Evolutionary conservation across 2,329 filamentous ascomycete genomes (phyloP).

Genomic region (Lomentospora prolificans): DNA sequence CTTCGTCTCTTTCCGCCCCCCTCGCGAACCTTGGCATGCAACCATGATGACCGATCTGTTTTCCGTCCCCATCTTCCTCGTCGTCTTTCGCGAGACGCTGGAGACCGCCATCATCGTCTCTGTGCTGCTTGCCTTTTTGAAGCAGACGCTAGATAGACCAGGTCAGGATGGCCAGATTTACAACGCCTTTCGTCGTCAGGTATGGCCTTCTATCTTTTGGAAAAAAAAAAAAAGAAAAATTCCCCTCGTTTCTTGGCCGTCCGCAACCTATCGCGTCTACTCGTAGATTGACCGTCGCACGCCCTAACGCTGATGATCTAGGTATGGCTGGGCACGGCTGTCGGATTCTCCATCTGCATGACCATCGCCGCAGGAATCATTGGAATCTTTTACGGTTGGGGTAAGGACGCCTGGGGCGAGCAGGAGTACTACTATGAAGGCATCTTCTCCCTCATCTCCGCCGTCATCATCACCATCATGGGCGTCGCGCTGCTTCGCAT

Average conservation of each 20-base stretch:
- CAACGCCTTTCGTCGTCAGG: background rate
- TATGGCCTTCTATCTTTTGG: background rate
- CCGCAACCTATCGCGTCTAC: slow-evolving; percentile 31
- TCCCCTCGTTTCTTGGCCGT: background rate
- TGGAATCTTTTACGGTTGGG: slow-evolving; percentile 61
- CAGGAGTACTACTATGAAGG: slow-evolving; percentile 68
- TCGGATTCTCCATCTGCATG: slow-evolving; percentile 56
- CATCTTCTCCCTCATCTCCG: slow-evolving; percentile 57
- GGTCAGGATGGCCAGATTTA: background rate
- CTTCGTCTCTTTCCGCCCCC: too few species aligned
- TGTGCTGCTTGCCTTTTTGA: slow-evolving; percentile 73
- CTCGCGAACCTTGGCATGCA: too few species aligned
- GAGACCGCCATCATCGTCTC: slow-evolving; percentile 81
- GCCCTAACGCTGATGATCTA: slow-evolving; percentile 26
- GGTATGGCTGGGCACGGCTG: slow-evolving; percentile 58
- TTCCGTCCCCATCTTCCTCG: slow-evolving; percentile 76
- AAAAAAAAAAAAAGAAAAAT: too few species aligned
- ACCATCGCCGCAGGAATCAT: slow-evolving; percentile 59
- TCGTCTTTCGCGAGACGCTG: slow-evolving; percentile 77
- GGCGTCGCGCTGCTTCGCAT: slow-evolving; percentile 66
- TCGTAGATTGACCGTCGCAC: background rate
- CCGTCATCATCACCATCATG: slow-evolving; percentile 63
- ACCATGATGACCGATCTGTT: slow-evolving; percentile 60
- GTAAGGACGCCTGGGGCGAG: slow-evolving; percentile 48
- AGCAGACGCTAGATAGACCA: slow-evolving; percentile 52